Evolutionary conservation across 2,329 filamentous ascomycete genomes (phyloP), one percentile per base, ranked within the genome.

Genomic region (Sporothrix sp.): DNA sequence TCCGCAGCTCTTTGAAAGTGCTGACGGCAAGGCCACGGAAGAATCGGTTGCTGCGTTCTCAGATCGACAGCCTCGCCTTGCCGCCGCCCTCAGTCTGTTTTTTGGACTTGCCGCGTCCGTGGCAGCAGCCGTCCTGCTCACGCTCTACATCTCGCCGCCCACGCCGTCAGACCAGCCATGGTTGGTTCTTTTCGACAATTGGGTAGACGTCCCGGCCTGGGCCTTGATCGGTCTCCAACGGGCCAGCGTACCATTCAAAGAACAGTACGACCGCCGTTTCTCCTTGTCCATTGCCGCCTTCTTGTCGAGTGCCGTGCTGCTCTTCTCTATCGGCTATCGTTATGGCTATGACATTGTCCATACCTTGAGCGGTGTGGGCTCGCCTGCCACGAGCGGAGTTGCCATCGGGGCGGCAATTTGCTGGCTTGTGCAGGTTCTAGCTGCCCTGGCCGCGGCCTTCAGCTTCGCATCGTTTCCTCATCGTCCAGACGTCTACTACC

Each of bases 401-500:
- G 52, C 52, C 11, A 45, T 59, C 7, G 51, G 53, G 13, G 52
- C 55, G 0, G 50, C 56, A 7, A 49, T 64, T 23, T 59, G 59
- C 45, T 61, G 60, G 59, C 56, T 63, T 1, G 50, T 59, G 4
- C 59, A 66, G 40, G 44, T 61, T 3, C 11, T 56, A 3, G 50
- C 57, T 1, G 60, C 62, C 1, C 38, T 62, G 16, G 40, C 51
- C 0, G 57, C 58, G 4, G 52, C 56, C 16, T 45, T 58, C 7
- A 56, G 60, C 5, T 65, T 65, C 28, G 61, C 64, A 6, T 54
- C 55, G 4, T 60, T 66, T 28, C 62, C 61, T 3, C 63, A 63
- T 11, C 63, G 64, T 6, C 64, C 65, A 0, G 62, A 66, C 50
- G 60, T 67, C 28, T 67, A 60, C 47, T 51, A 62, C 44, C 53